phyloP scores from a whole-genome alignment of 257 asterid genomes.

The Solanum pinnatisectum region DNA sequence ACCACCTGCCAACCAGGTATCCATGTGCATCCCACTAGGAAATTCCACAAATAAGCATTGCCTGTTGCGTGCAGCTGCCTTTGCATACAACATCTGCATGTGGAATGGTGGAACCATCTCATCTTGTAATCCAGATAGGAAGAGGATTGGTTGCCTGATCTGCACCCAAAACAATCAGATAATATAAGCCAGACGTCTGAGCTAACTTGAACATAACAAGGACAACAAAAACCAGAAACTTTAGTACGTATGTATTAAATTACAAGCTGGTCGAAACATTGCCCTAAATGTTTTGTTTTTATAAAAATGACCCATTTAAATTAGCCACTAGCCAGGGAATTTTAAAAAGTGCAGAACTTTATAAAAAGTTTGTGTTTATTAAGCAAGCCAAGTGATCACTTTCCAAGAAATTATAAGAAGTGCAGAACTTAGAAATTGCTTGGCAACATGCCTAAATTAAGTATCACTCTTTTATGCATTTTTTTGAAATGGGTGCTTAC shows the following conservation, averaged over 20 bases:
- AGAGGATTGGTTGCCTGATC: conserved; percentile 82
- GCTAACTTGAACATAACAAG: neutral
- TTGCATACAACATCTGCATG: conserved; percentile 88
- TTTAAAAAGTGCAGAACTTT: neutral
- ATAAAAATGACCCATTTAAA: neutral
- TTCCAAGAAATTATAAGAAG: neutral
- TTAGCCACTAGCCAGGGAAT: neutral
- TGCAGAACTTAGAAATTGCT: neutral
- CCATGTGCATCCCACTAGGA: conserved; percentile 96
- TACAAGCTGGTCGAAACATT: too few species aligned
- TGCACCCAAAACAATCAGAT: conserved; percentile 24
- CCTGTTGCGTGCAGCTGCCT: conserved; percentile 76
- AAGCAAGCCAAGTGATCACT: neutral
- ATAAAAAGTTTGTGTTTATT: neutral
- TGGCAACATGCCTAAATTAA: neutral
- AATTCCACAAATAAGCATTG: conserved; percentile 69
- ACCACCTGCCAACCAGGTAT: conserved; percentile 92
- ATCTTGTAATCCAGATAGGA: conserved; percentile 91
- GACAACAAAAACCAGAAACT: neutral
- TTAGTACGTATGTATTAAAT: too few species aligned
- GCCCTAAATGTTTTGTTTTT: neutral
- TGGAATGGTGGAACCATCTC: conserved; percentile 95
- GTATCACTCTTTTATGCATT: neutral
- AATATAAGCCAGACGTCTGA: neutral
- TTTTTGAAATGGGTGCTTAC: neutral